These are phyloP conservation scores for Sporothrix schenckii DNA, from an alignment of 2,329 filamentous ascomycete species.

Conservation along the genomic window DNA sequence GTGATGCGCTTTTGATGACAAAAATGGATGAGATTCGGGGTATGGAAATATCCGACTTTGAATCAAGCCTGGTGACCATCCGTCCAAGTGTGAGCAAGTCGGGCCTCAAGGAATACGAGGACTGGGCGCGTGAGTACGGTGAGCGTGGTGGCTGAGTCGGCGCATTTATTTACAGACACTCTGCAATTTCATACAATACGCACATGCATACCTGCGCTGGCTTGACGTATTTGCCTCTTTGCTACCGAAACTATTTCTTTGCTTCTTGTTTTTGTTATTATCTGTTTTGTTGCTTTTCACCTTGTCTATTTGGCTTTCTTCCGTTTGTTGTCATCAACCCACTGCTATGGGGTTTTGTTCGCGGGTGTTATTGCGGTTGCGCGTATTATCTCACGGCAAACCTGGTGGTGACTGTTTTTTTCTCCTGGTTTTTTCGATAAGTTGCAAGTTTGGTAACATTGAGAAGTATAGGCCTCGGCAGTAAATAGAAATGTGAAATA, in stretches of 20 bases:
- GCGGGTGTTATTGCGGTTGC: neutral
- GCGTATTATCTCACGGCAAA: neutral
- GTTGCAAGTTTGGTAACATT: slow-evolving; percentile 1
- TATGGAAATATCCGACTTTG: slow-evolving; percentile 81
- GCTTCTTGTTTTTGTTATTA: neutral
- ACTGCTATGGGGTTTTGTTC: neutral
- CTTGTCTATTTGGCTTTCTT: neutral
- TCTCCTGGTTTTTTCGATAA: neutral
- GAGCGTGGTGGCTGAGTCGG: slow-evolving; percentile 74
- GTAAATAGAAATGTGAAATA: slow-evolving; percentile 15
- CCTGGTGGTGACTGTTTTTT: neutral
- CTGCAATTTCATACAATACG: neutral
- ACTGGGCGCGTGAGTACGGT: slow-evolving; percentile 92
- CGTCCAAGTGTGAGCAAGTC: slow-evolving; percentile 85
- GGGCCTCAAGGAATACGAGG: slow-evolving; percentile 85
- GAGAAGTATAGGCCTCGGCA: slow-evolving; percentile 18
- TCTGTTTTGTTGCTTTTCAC: neutral
- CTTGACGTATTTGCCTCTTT: neutral
- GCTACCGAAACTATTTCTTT: neutral
- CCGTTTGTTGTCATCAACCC: neutral
- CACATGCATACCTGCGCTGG: slow-evolving; percentile 6
- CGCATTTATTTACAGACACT: neutral
- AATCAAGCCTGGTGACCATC: slow-evolving; percentile 80
- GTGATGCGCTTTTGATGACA: slow-evolving; percentile 86
- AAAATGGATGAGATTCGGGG: slow-evolving; percentile 92